Evolutionary conservation across 2,329 filamentous ascomycete species (phyloP), one percentile per base, ranked within the genome.

Genomic region (Colletotrichum simmondsii): DNA sequence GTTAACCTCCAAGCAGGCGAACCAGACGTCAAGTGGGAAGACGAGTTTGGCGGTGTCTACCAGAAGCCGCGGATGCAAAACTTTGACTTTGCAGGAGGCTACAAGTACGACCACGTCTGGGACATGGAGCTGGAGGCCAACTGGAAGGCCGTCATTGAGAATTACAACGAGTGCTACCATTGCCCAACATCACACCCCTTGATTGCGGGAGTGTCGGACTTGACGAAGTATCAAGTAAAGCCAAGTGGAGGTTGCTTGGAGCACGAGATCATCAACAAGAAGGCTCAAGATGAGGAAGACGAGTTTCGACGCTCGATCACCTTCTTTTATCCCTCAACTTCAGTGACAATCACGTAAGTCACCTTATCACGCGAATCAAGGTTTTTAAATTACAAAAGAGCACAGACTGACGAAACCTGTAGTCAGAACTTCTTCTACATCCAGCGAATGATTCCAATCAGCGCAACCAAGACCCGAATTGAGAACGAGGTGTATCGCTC

Each of bases 401-500:
- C 10, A n/a, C 7, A 19, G 22, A 80, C 8, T 85, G 80, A 3
- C 80, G 81, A 1, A 83, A 80, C 52, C 77, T 83, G 42, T 80
- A 82, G 83, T 79, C 82, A 30, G 77, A 87, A 63, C 76, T 88
- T 88, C 79, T 85, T 88, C 75, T 87, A 87, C 78, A 87, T 88
- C 73, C 85, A 87, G 76, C 83, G 85, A 59, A 86, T 87, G 79
- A 81, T 88, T 32, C 87, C 87, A 4, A 80, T 82, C n/a, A 81
- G 80, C 2, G 80, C 85, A 0, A 83, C 81, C 12, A 81, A 79
- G 14, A 84, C 82, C 10, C 81, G 80, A 32, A 87, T 88, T 76
- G 83, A 85, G 74, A 87, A 88, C 75, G 86, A 89, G 74, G 84
- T 89, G 14, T 89, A 84, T 80, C 83, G 86, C 65, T 84, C 88